These are phyloP conservation scores for Plenodomus lindquistii DNA, from an alignment of 2,329 filamentous ascomycete genomes.

Conservation along the genomic window DNA sequence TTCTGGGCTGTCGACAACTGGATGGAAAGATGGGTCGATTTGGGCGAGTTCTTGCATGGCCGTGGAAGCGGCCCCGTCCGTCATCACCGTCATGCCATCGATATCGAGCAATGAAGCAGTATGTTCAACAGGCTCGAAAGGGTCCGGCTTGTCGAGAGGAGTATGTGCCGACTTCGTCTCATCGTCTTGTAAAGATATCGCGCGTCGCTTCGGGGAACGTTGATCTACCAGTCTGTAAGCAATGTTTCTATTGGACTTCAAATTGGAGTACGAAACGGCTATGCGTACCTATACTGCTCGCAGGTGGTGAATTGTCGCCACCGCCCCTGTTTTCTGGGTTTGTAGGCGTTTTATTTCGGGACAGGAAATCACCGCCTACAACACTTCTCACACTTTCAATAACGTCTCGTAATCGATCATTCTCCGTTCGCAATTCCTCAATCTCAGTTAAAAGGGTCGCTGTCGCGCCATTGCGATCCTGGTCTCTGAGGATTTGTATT, in stretches of 20 bases:
- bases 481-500: conserved; percentile 39
- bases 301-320: conserved; percentile 18
- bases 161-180: conserved; percentile 19
- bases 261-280: conserved; percentile 3
- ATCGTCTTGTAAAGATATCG: conserved; percentile 17
- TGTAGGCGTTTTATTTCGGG: conserved; percentile 10
- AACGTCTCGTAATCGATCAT: conserved; percentile 37
- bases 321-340: conserved; percentile 9
- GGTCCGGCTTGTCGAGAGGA: conserved; percentile 8
- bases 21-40: conserved; percentile 19
- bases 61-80: conserved; percentile 8
- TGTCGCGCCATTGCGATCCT: conserved; percentile 39
- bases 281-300: conserved; percentile 32
- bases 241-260: conserved; percentile 18
- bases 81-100: conserved; percentile 38
- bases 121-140: conserved; percentile 14
- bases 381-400: conserved; percentile 42
- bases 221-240: conserved; percentile 28
- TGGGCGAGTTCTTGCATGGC: conserved; percentile 5
- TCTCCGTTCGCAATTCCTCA: conserved; percentile 35
- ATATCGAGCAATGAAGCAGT: conserved; percentile 26
- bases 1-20: conserved; percentile 15
- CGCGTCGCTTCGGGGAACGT: conserved; percentile 22
- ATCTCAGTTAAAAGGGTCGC: conserved; percentile 38
- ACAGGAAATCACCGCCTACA: conserved; percentile 28